Conservation (phyloP, 345 rosid species). For the Syzygium jambos region DNA sequence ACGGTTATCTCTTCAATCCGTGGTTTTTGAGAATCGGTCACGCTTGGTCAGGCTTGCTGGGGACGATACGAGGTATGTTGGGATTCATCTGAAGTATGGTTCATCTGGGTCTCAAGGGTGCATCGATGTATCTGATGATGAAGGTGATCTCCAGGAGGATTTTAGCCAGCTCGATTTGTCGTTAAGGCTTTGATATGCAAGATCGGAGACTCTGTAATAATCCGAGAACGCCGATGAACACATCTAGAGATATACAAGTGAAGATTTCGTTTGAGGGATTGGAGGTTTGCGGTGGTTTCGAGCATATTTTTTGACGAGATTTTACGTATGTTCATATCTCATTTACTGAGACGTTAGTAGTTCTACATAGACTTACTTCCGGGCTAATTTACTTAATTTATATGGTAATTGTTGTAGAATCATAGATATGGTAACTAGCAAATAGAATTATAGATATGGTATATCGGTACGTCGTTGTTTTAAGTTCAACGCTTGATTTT, state of each 20-base stretch:
- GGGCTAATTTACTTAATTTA: not conserved
- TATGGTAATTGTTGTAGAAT: not conserved
- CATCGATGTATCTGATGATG: not conserved
- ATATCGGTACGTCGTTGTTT: not conserved
- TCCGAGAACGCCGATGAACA: not conserved
- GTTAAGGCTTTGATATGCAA: slow-evolving; percentile 46
- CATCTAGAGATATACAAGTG: not conserved
- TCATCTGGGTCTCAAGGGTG: not conserved
- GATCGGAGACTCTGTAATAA: not conserved
- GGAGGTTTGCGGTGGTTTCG: not conserved
- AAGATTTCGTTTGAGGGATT: not conserved
- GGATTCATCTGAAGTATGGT: not conserved
- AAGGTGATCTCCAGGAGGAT: not conserved
- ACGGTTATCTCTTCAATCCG: not conserved
- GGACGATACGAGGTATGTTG: not conserved
- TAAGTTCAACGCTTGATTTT: not conserved
- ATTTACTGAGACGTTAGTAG: not conserved
- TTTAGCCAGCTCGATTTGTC: slow-evolving; percentile 63
- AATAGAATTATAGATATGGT: not conserved
- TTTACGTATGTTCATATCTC: not conserved
- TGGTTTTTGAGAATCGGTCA: not conserved
- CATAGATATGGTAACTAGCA: not conserved
- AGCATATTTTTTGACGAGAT: not conserved
- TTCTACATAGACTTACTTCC: not conserved
- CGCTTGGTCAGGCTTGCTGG: not conserved